These are phyloP conservation scores for Penicillium psychrosexuale DNA, from an alignment of 2,329 filamentous ascomycete species.

Conservation along the genomic window DNA sequence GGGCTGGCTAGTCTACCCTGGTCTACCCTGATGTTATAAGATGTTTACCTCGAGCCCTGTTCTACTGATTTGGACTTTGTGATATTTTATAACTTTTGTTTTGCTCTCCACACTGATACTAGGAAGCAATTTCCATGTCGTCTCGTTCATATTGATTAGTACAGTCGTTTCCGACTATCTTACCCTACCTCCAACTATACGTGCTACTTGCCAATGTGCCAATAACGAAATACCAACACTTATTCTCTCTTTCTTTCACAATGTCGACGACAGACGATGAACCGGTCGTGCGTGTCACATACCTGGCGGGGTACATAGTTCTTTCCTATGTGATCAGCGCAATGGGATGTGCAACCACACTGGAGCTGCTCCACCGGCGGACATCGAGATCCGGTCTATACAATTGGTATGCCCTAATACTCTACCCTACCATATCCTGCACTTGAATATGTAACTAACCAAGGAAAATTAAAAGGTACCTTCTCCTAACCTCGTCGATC, in stretches of 20 bases:
- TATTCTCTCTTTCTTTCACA: background rate
- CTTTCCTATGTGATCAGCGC: conserved; percentile 69
- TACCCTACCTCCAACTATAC: background rate
- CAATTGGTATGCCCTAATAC: conserved; percentile 58
- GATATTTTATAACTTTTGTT: background rate
- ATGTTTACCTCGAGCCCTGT: background rate
- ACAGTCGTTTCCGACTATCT: background rate
- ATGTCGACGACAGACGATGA: conserved; percentile 22
- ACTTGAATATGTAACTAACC: background rate
- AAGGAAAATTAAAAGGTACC: conserved; percentile 46
- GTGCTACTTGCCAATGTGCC: background rate
- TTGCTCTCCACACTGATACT: background rate
- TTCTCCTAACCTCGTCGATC: conserved; percentile 62
- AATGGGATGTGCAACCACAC: conserved; percentile 71
- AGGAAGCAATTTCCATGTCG: background rate
- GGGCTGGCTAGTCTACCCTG: background rate
- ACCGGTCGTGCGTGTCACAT: conserved; percentile 19
- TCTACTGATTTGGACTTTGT: background rate
- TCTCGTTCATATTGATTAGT: background rate
- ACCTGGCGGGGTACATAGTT: conserved; percentile 62
- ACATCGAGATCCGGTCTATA: conserved; percentile 65
- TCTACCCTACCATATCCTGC: background rate
- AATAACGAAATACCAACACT: background rate
- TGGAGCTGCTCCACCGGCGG: conserved; percentile 76
- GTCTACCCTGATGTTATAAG: conserved; percentile 1